phyloP scores from a whole-genome alignment of 306 rosid genomes.

The Aeschynomene evenia region DNA sequence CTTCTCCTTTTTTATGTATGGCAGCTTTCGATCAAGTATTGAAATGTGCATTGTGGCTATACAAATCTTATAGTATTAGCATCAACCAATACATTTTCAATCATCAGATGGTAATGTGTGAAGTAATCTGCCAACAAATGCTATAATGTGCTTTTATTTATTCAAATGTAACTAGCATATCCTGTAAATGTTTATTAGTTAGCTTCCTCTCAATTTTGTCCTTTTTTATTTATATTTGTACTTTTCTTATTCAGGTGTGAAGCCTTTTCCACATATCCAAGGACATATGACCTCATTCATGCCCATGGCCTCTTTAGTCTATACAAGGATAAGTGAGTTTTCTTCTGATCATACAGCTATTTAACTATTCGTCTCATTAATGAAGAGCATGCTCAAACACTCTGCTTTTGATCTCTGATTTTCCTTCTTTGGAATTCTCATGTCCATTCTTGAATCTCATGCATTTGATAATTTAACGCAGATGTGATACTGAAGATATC shows the following conservation, averaged over 20 bases:
- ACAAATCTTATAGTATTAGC: neutral
- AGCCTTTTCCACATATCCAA: constrained; percentile 41
- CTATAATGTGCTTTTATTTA: neutral
- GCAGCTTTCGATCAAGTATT: neutral
- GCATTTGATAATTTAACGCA: constrained; percentile 33
- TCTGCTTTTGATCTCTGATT: neutral
- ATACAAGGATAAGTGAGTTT: constrained; percentile 39
- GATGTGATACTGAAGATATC: constrained; percentile 74
- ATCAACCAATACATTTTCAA: neutral
- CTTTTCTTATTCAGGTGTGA: constrained; percentile 32
- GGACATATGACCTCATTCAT: constrained; percentile 45
- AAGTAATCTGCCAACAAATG: neutral
- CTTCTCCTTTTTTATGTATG: neutral
- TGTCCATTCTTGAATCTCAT: neutral
- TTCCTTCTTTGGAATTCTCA: neutral
- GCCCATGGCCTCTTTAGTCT: constrained; percentile 39
- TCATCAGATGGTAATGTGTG: neutral
- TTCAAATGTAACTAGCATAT: neutral
- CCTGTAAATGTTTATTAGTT: neutral
- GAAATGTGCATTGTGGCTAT: neutral
- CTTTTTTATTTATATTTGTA: constrained; percentile 5
- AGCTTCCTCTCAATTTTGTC: neutral
- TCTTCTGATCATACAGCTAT: neutral
- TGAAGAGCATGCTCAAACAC: neutral
- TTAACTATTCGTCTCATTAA: neutral